Conservation (phyloP, 805 yeast species). For the Wickerhamiella australiensis region DNA sequence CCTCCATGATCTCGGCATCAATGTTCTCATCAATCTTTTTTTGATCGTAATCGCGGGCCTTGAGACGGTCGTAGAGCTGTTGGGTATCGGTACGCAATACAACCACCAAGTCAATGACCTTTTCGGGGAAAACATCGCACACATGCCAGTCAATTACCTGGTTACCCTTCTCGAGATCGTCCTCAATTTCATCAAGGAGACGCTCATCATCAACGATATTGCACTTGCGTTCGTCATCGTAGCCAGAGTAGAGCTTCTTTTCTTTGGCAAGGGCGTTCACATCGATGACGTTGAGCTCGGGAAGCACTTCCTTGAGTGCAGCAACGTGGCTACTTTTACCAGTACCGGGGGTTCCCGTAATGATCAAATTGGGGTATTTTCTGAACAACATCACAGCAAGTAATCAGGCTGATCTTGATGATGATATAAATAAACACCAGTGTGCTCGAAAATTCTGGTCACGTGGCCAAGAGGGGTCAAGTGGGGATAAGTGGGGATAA, state of each 20-base stretch:
- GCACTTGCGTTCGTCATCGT: slow-evolving; percentile 73
- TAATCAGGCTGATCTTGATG: not conserved
- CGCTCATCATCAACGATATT: slow-evolving; percentile 88
- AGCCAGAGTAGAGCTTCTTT: slow-evolving; percentile 65
- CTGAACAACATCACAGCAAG: slow-evolving; percentile 17
- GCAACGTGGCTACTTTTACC: slow-evolving; percentile 75
- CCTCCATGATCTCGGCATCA: slow-evolving; percentile 96
- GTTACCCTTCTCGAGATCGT: slow-evolving; percentile 72
- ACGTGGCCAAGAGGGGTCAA: too few relatives aligned
- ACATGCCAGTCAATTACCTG: slow-evolving; percentile 94
- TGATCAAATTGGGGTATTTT: slow-evolving; percentile 53
- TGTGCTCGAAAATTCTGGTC: too few relatives aligned
- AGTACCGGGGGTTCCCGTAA: slow-evolving; percentile 93
- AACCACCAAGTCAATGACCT: slow-evolving; percentile 81
- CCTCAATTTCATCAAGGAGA: slow-evolving; percentile 68
- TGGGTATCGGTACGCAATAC: slow-evolving; percentile 73
- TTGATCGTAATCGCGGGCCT: slow-evolving; percentile 64
- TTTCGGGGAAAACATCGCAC: slow-evolving; percentile 87
- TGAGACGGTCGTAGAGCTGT: slow-evolving; percentile 59
- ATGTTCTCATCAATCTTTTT: slow-evolving; percentile 79
- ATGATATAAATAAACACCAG: too few relatives aligned
- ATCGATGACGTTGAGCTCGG: slow-evolving; percentile 44
- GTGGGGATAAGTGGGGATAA: too few relatives aligned
- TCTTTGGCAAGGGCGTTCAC: slow-evolving; percentile 76
- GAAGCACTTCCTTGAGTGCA: slow-evolving; percentile 39